A percentile compares a stretch with the other conserved stretches of the same genome.
Evolutionary conservation across 1,284 basidiomycete genomes (phyloP).

Genomic region (Anthracocystis walkeri): DNA sequence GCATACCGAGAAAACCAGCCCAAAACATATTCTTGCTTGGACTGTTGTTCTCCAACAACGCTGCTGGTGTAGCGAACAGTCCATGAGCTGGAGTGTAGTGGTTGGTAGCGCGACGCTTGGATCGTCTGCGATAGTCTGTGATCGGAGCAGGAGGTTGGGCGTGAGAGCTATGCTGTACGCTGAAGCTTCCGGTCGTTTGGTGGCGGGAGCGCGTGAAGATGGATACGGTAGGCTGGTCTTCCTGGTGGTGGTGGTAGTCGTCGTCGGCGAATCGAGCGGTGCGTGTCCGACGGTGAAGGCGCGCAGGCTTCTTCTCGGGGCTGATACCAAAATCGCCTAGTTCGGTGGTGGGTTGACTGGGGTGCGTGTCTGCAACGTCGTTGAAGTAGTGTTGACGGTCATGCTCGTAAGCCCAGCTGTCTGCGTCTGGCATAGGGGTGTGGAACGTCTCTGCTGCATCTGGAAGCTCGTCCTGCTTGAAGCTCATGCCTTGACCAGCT

Average conservation of each 20-base stretch:
- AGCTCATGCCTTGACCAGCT: slow-evolving; percentile 30
- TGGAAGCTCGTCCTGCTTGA: slow-evolving; percentile 13
- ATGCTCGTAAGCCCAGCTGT: slow-evolving; percentile 16
- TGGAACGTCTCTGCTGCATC: slow-evolving; percentile 27
- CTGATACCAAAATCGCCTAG: slow-evolving; percentile 43
- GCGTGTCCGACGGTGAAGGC: slow-evolving; percentile 37
- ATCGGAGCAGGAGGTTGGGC: slow-evolving; percentile 5
- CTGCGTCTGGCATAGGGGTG: slow-evolving; percentile 36
- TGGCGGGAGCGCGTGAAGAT: slow-evolving; percentile 42
- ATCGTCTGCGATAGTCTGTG: slow-evolving; percentile 8
- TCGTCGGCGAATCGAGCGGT: slow-evolving; percentile 43
- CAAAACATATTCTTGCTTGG: slow-evolving; percentile 59
- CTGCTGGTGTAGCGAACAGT: slow-evolving; percentile 25
- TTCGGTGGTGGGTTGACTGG: slow-evolving; percentile 10
- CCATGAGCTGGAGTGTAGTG: slow-evolving; percentile 11
- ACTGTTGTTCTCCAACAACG: slow-evolving; percentile 34
- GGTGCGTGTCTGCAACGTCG: neutral
- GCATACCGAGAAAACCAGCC: slow-evolving; percentile 63
- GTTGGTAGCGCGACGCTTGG: slow-evolving; percentile 12
- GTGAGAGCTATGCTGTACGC: slow-evolving; percentile 18
- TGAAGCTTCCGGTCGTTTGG: slow-evolving; percentile 26
- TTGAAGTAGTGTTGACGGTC: slow-evolving; percentile 6
- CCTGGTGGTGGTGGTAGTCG: slow-evolving; percentile 6
- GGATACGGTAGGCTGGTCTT: slow-evolving; percentile 25
- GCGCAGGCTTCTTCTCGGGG: slow-evolving; percentile 29